Evolutionary conservation across 169 alveolate genomes (phyloP).

Genomic region (Sarcocystis neurona): DNA sequence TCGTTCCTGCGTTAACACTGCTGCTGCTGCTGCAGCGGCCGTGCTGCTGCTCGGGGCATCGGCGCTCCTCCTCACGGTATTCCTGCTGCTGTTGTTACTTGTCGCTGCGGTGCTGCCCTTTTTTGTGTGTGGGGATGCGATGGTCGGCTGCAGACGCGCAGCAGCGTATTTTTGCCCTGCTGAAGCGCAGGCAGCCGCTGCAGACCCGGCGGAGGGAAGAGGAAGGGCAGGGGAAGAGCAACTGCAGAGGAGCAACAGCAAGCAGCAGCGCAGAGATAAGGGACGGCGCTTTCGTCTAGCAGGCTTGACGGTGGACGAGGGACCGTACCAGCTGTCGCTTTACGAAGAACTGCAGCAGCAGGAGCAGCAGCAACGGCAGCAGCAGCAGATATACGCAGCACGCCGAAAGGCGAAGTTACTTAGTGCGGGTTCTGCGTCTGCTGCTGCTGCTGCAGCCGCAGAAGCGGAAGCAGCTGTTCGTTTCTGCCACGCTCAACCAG

Average conservation of each 20-base stretch:
- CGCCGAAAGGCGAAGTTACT: not conserved
- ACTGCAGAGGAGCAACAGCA: not conserved
- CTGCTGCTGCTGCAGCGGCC: too few relatives aligned
- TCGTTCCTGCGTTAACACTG: too few relatives aligned
- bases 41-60: too few relatives aligned
- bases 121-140: too few relatives aligned
- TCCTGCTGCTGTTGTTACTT: too few relatives aligned
- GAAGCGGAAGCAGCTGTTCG: too few relatives aligned
- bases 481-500: too few relatives aligned
- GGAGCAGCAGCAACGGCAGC: slow-evolving; percentile 33
- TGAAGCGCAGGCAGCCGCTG: not conserved
- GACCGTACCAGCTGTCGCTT: slow-evolving; percentile 49
- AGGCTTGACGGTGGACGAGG: slow-evolving; percentile 29
- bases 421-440: not conserved
- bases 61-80: too few relatives aligned
- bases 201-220: not conserved
- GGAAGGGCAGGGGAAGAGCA: not conserved
- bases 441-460: slow-evolving; percentile 1
- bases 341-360: slow-evolving; percentile 59
- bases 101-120: too few relatives aligned
- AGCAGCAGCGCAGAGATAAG: not conserved
- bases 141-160: too few relatives aligned
- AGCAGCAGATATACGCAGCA: slow-evolving; percentile 18
- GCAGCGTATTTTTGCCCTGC: too few relatives aligned
- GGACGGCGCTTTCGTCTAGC: slow-evolving; percentile 27